Evolutionary conservation across 2,329 filamentous ascomycete species (phyloP), one percentile per base, ranked within the genome.

Genomic region (Bipolaris zeicola): DNA sequence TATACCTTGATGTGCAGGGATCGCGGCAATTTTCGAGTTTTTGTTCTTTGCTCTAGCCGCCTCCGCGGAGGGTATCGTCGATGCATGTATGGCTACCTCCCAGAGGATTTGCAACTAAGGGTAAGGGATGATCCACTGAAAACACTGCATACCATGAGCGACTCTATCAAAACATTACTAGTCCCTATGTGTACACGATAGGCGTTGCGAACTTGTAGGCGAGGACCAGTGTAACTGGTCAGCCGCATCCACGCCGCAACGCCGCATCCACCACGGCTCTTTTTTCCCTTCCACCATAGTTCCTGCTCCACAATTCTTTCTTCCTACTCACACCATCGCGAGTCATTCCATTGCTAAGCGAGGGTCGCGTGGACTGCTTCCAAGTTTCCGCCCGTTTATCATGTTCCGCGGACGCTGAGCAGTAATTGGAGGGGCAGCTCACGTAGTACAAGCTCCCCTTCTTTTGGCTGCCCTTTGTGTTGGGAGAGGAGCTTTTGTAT

Each of bases 221-320:
- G 44, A 53, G 37, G n/a, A 18, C 51, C 45, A 50, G 18, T 18
- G 7, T n/a, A 50, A 28, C 14, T 31, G 37, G 26, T 41, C 45
- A n/a, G 13, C 51, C 44, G 38, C 20, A 6, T 49, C 39, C 20
- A 37, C 38, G 18, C 33, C 33, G 33, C 6, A 18, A 22, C 20
- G 38, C 13, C 1, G 20, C 20, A 5, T 31, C 26, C 38, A 37
- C 51, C 41, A 22, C 33, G 13, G 20, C 41, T 39, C 18, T 31
- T 38, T 46, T 44, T 18, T 16, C 14, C 14, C 31, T 36, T 5
- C 13, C 33, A n/a, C 14, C 5, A 13, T 28, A n/a, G 6, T 49
- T 13, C 18, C 22, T 28, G 26, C 13, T 11, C 18, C 13, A 41
- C 38, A 7, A 13, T 20, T 8, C 11, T 5, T 24, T 14, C 13